A percentile compares a stretch with the other conserved stretches of the same genome.
These are phyloP conservation scores for Pythium pyrilobum DNA, from an alignment of 352 stramenopile genomes.

Conservation along the genomic window DNA sequence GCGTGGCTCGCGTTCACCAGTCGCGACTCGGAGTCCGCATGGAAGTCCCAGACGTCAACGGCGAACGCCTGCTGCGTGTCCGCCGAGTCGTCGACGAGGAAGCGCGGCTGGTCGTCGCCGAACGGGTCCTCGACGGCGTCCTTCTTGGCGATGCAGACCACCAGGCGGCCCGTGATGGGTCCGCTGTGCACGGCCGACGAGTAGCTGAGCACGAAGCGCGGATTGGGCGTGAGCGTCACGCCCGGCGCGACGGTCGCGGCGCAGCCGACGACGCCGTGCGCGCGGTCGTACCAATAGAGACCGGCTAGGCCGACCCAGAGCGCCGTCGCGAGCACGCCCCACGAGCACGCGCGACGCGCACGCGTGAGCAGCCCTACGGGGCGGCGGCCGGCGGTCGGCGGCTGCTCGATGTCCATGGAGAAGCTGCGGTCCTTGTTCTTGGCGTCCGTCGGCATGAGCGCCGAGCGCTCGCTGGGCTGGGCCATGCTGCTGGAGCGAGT, in stretches of 20 bases:
- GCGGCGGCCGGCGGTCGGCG: neutral
- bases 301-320: slow-evolving; percentile 13
- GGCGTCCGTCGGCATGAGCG: slow-evolving; percentile 10
- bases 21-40: slow-evolving; percentile 26
- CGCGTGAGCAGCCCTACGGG: neutral
- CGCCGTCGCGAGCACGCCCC: slow-evolving; percentile 15
- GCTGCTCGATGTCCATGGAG: slow-evolving; percentile 26
- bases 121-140: slow-evolving; percentile 37
- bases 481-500: neutral
- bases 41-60: slow-evolving; percentile 53
- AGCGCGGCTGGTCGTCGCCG: slow-evolving; percentile 45
- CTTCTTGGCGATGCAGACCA: slow-evolving; percentile 52
- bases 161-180: slow-evolving; percentile 47
- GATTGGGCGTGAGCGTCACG: slow-evolving; percentile 7
- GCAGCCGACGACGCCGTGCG: neutral
- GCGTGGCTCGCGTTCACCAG: slow-evolving; percentile 39
- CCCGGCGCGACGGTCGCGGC: neutral
- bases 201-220: slow-evolving; percentile 39
- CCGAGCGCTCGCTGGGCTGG: slow-evolving; percentile 20
- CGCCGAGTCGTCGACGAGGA: slow-evolving; percentile 39
- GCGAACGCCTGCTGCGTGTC: slow-evolving; percentile 59
- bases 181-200: slow-evolving; percentile 20
- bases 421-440: slow-evolving; percentile 15
- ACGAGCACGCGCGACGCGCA: slow-evolving; percentile 17
- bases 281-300: slow-evolving; percentile 12